phyloP scores from a whole-genome alignment of 805 yeast genomes.

The Grigorovia jiainica region DNA sequence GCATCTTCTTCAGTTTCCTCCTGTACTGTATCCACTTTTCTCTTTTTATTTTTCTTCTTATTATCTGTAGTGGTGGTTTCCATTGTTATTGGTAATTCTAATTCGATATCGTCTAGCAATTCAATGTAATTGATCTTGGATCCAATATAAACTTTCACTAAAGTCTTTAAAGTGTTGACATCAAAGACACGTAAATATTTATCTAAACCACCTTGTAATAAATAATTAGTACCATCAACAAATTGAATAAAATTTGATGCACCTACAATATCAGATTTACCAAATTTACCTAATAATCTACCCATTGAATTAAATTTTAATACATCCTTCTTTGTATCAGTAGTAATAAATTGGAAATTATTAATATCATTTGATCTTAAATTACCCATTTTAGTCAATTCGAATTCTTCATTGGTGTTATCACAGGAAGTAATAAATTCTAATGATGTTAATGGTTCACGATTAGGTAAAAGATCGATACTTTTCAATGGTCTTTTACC shows the following conservation, averaged over 20 bases:
- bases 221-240: constrained; percentile 30
- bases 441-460: constrained; percentile 21
- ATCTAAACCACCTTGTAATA: constrained; percentile 80
- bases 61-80: constrained; percentile 4
- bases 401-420: not conserved
- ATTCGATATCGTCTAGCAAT: constrained; percentile 28
- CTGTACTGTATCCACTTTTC: constrained; percentile 4
- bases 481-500: constrained; percentile 55
- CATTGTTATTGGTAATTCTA: constrained; percentile 26
- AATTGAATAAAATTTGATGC: constrained; percentile 22
- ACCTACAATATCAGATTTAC: constrained; percentile 72
- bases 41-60: constrained; percentile 17
- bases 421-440: constrained; percentile 7
- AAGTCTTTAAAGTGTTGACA: constrained; percentile 42
- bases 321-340: constrained; percentile 63
- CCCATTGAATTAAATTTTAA: constrained; percentile 48
- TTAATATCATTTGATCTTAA: constrained; percentile 10
- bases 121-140: constrained; percentile 41
- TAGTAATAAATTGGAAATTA: constrained; percentile 43
- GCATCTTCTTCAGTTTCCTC: constrained; percentile 26
- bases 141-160: constrained; percentile 67
- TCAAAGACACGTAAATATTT: constrained; percentile 77
- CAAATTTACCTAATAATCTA: constrained; percentile 55
- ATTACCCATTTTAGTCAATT: constrained; percentile 16
- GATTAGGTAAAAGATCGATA: constrained; percentile 24